A percentile compares a stretch with the other conserved stretches of the same genome.
Conservation (phyloP, 2,329 filamentous ascomycete species). For the Xylariaceae sp. region DNA sequence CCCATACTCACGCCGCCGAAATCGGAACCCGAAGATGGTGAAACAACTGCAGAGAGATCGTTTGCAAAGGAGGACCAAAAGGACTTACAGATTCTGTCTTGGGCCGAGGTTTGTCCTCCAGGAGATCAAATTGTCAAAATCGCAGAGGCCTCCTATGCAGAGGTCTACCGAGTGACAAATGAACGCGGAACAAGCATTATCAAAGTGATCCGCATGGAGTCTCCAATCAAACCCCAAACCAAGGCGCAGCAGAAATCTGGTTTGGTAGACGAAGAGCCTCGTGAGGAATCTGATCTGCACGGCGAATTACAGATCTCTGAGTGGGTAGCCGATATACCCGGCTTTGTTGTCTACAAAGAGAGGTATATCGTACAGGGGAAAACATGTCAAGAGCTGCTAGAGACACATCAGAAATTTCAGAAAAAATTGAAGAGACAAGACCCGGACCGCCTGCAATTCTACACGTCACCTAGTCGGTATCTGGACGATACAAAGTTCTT, state of each 20-base stretch:
- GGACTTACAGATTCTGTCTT: slow-evolving; percentile 44
- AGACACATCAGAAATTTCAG: slow-evolving; percentile 58
- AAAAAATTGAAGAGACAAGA: slow-evolving; percentile 51
- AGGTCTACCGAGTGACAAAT: slow-evolving; percentile 61
- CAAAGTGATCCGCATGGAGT: slow-evolving; percentile 58
- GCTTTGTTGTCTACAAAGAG: slow-evolving; percentile 64
- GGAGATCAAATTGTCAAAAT: slow-evolving; percentile 57
- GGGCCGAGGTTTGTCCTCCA: slow-evolving; percentile 54
- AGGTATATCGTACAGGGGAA: slow-evolving; percentile 57
- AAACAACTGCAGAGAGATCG: not conserved
- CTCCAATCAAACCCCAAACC: slow-evolving; percentile 55
- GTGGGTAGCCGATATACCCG: slow-evolving; percentile 59
- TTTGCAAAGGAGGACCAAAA: slow-evolving; percentile 13
- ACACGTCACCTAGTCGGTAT: slow-evolving; percentile 58
- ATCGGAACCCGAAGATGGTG: slow-evolving; percentile 8
- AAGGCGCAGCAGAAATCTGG: slow-evolving; percentile 51
- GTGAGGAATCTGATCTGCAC: slow-evolving; percentile 49
- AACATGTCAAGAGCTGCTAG: slow-evolving; percentile 48
- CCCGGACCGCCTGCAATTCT: slow-evolving; percentile 55
- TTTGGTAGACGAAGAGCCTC: slow-evolving; percentile 57
- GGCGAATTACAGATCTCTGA: slow-evolving; percentile 62
- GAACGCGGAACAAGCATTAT: slow-evolving; percentile 59
- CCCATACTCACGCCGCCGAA: slow-evolving; percentile 7
- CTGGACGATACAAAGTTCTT: slow-evolving; percentile 55
- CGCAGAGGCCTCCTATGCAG: slow-evolving; percentile 63